These are phyloP conservation scores for Colletotrichum paranaense DNA, from an alignment of 2,329 filamentous ascomycete genomes.

Conservation along the genomic window DNA sequence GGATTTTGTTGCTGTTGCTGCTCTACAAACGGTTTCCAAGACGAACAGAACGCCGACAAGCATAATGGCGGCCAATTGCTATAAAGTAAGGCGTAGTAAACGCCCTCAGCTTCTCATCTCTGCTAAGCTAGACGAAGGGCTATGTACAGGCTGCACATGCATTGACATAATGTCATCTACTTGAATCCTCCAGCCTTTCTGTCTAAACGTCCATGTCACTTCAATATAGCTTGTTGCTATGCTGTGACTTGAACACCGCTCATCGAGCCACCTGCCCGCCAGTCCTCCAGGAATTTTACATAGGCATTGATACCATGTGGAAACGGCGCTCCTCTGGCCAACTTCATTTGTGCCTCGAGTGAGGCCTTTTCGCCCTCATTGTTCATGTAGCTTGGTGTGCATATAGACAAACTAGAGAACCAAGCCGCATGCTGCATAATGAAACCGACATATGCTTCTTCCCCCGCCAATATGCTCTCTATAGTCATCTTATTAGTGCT, in stretches of 20 bases:
- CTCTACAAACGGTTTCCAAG: too few species aligned
- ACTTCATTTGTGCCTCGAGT: constrained; percentile 46
- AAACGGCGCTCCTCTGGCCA: constrained; percentile 43
- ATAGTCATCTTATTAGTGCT: constrained; percentile 42
- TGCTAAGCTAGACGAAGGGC: too few species aligned
- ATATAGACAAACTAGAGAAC: constrained; percentile 54
- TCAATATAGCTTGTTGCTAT: background rate
- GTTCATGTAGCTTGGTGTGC: constrained; percentile 67
- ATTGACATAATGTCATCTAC: too few species aligned
- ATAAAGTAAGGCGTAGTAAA: too few species aligned
- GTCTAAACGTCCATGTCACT: too few species aligned
- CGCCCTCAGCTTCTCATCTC: too few species aligned
- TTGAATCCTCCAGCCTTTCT: too few species aligned
- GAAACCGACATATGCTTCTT: constrained; percentile 57
- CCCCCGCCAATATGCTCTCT: constrained; percentile 57
- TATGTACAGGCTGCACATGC: too few species aligned
- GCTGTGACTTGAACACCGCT: constrained; percentile 29
- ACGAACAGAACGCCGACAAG: too few species aligned
- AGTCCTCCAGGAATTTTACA: constrained; percentile 40
- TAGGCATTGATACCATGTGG: constrained; percentile 47
- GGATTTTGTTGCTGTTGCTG: too few species aligned
- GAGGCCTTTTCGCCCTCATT: constrained; percentile 51
- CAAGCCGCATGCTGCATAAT: constrained; percentile 53
- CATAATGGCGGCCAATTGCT: too few species aligned
- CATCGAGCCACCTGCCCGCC: constrained; percentile 45